Conservation (phyloP, 108 stramenopile species). For the Stephanodiscus triporus region DNA sequence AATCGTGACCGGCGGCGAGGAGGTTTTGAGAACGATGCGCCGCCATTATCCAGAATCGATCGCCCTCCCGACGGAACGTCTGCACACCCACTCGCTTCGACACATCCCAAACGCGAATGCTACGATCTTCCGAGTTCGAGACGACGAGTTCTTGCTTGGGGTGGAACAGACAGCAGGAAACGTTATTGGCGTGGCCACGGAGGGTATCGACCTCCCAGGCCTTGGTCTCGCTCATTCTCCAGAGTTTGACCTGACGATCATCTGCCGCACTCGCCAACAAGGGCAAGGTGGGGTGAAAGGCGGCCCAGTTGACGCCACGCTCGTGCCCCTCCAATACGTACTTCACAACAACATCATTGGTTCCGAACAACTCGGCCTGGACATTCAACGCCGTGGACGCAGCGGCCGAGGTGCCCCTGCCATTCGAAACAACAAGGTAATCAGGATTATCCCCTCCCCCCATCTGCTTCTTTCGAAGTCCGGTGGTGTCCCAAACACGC, state of each 20-base stretch:
- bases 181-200: slow-evolving; percentile 99
- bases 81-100: slow-evolving; percentile 97
- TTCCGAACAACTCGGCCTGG: slow-evolving; percentile 98
- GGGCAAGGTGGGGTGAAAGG: slow-evolving; percentile 98
- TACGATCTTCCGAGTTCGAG: slow-evolving; percentile 97
- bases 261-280: slow-evolving; percentile 97
- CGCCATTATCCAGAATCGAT: slow-evolving; percentile 98
- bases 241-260: slow-evolving; percentile 99
- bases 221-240: slow-evolving; percentile 99
- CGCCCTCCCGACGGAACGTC: slow-evolving; percentile 98
- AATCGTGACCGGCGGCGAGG: slow-evolving; percentile 98
- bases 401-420: slow-evolving; percentile 42
- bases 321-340: slow-evolving; percentile 99
- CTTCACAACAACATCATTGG: slow-evolving; percentile 98
- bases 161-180: slow-evolving; percentile 97
- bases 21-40: slow-evolving; percentile 95
- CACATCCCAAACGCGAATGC: slow-evolving; percentile 99
- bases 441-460: slow-evolving; percentile 46
- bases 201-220: slow-evolving; percentile 99
- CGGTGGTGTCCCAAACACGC: slow-evolving; percentile 98
- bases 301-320: slow-evolving; percentile 99
- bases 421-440: slow-evolving; percentile 45
- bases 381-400: slow-evolving; percentile 85
- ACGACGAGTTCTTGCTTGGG: slow-evolving; percentile 98
- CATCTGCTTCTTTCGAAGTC: slow-evolving; percentile 95